Evolutionary conservation across 495 filamentous ascomycete genomes (phyloP).

Genomic region (Podospora sp.): DNA sequence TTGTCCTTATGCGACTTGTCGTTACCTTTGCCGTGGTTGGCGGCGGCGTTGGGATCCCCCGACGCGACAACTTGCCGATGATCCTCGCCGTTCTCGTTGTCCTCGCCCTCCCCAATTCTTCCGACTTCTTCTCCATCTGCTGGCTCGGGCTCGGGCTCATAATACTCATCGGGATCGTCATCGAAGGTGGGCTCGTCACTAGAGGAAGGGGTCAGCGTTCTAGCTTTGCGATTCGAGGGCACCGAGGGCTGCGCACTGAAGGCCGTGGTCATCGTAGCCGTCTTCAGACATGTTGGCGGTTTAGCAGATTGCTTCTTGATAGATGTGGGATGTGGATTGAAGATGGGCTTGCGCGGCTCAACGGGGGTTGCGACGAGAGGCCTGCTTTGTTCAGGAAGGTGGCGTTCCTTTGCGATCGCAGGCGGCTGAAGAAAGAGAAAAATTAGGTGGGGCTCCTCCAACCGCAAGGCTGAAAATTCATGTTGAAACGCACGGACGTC

Average conservation of each 20-base stretch:
- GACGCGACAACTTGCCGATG: constrained; percentile 61
- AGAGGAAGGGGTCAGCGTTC: constrained; percentile 8
- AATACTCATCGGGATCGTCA: constrained; percentile 59
- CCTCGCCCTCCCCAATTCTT: constrained; percentile 43
- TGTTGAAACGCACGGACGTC: not conserved
- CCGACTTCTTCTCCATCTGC: constrained; percentile 63
- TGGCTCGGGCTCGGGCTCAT: constrained; percentile 62
- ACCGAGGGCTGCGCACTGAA: constrained; percentile 35
- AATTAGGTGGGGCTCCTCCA: constrained; percentile 32
- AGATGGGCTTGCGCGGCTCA: not conserved
- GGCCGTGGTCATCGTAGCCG: constrained; percentile 59
- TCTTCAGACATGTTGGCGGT: constrained; percentile 76
- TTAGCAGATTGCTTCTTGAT: not conserved
- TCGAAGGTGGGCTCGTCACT: constrained; percentile 60
- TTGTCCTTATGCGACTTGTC: constrained; percentile 74
- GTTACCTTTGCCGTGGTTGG: constrained; percentile 50
- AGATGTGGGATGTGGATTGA: not conserved
- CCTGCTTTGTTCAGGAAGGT: constrained; percentile 16
- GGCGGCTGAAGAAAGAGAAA: constrained; percentile 31
- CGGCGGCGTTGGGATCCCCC: constrained; percentile 69
- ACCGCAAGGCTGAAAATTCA: constrained; percentile 20
- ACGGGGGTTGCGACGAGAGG: not conserved
- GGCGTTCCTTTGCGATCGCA: constrained; percentile 5
- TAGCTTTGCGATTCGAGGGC: not conserved
- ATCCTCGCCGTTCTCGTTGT: constrained; percentile 51